Evolutionary conservation across 495 filamentous ascomycete species (phyloP).

Genomic region (Aspergillus saccharolyticus): DNA sequence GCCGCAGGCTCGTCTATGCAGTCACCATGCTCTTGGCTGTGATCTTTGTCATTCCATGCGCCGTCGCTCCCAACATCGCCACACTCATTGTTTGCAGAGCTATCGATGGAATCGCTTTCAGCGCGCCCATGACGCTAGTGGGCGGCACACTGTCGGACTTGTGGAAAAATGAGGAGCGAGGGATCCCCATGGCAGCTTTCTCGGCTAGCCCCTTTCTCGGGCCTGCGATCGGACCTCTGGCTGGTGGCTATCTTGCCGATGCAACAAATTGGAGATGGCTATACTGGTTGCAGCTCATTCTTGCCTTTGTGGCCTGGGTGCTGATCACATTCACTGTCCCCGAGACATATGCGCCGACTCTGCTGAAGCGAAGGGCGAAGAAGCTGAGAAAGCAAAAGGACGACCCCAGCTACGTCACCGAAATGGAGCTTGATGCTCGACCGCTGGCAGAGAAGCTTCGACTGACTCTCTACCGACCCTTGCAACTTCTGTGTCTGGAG

Average conservation of each 20-base stretch:
- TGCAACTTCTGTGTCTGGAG: constrained; percentile 75
- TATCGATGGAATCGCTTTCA: constrained; percentile 78
- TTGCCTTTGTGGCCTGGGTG: constrained; percentile 59
- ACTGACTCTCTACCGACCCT: constrained; percentile 68
- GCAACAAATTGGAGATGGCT: constrained; percentile 75
- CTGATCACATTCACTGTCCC: constrained; percentile 75
- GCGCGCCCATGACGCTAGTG: constrained; percentile 77
- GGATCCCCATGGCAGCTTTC: constrained; percentile 84
- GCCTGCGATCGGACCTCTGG: constrained; percentile 66
- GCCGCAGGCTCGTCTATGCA: constrained; percentile 61
- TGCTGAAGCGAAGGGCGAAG: constrained; percentile 59
- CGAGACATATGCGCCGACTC: constrained; percentile 72
- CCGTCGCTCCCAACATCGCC: constrained; percentile 65
- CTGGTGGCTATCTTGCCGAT: constrained; percentile 69
- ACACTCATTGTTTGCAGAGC: constrained; percentile 68
- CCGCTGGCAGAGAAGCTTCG: constrained; percentile 57
- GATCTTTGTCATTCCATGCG: constrained; percentile 73
- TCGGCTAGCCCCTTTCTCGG: constrained; percentile 74
- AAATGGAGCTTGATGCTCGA: constrained; percentile 65
- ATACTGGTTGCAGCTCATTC: constrained; percentile 77
- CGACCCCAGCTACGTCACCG: constrained; percentile 59
- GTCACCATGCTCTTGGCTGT: constrained; percentile 56
- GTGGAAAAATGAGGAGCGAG: constrained; percentile 76
- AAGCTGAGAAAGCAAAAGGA: constrained; percentile 66
- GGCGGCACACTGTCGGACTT: constrained; percentile 77